A percentile compares a stretch with the other conserved stretches of the same genome.
phyloP scores from a whole-genome alignment of 2,329 filamentous ascomycete species.

The Exophiala sp. region DNA sequence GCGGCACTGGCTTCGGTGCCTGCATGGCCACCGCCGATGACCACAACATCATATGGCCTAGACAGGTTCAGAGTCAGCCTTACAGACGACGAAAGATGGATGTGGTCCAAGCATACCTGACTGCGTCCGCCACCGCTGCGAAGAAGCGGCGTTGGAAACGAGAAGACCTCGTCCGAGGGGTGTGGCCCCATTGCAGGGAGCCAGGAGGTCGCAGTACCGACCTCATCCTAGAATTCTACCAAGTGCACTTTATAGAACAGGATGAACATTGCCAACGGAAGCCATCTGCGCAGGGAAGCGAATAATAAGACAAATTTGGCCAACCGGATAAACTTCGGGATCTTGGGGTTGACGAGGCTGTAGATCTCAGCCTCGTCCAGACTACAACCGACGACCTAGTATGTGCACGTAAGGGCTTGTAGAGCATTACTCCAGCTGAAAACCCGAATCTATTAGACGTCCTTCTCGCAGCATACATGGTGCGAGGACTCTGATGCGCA shows the following conservation, averaged over 20 bases:
- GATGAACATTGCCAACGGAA: neutral
- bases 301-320: conserved; percentile 1
- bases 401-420: no score
- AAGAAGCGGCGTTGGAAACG: conserved; percentile 23
- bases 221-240: conserved; percentile 12
- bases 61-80: conserved; percentile 3
- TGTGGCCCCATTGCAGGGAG: conserved; percentile 26
- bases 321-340: conserved; percentile 10
- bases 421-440: no score
- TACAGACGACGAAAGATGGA: neutral
- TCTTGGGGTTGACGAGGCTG: neutral
- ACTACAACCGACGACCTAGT: no score
- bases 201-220: conserved; percentile 10
- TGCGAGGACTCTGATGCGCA: no score
- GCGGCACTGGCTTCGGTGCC: conserved; percentile 90
- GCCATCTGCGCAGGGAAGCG: neutral
- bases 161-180: conserved; percentile 25
- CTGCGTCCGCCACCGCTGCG: conserved; percentile 24
- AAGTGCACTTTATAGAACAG: neutral
- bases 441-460: no score
- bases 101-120: conserved; percentile 11
- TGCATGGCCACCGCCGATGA: conserved; percentile 93
- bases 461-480: no score
- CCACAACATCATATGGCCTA: conserved; percentile 81
- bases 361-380: neutral